These are phyloP conservation scores for Boletus reticulatus DNA, from an alignment of 768 basidiomycete species.

Conservation along the genomic window DNA sequence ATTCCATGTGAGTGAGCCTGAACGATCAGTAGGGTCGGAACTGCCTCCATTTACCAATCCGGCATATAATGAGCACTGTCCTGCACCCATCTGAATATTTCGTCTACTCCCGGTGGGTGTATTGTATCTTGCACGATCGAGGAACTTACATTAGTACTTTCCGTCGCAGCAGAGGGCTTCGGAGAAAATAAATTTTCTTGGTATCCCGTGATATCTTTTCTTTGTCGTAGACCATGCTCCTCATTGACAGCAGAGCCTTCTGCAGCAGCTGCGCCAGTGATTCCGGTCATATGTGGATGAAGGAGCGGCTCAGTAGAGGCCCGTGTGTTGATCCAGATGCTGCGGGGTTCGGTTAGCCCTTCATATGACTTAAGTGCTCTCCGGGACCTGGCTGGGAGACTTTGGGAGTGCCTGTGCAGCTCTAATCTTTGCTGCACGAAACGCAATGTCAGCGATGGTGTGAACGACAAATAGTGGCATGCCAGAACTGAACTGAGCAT, in stretches of 20 bases:
- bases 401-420: constrained; percentile 33
- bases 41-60: constrained; percentile 94
- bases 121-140: constrained; percentile 22
- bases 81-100: constrained; percentile 87
- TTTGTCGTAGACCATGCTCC: background rate
- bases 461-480: constrained; percentile 53
- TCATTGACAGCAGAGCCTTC: background rate
- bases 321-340: background rate
- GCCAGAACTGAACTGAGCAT: no score
- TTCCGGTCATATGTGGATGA: background rate
- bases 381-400: background rate
- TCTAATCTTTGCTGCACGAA: constrained; percentile 60
- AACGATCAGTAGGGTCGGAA: constrained; percentile 3
- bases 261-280: background rate
- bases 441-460: constrained; percentile 57
- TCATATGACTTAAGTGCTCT: background rate
- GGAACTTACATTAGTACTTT: constrained; percentile 6
- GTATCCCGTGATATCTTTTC: no score
- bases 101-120: constrained; percentile 83
- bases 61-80: constrained; percentile 99
- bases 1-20: background rate
- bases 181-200: background rate
- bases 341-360: background rate
- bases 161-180: background rate
- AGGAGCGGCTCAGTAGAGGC: background rate